These are phyloP conservation scores for Cephaloascus albidus DNA, from an alignment of 805 yeast genomes.

Conservation along the genomic window DNA sequence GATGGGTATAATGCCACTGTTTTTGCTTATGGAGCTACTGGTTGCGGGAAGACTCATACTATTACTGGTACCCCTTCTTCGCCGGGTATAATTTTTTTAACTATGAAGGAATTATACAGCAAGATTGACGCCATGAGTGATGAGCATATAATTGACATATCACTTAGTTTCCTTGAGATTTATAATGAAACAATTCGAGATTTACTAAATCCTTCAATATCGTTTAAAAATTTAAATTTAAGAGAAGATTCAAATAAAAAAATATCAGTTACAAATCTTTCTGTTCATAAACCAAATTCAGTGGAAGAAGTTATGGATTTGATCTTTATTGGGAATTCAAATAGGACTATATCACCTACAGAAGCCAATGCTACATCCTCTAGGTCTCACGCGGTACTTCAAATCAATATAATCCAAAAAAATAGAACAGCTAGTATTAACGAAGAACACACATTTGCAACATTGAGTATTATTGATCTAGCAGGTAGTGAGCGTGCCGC, in stretches of 20 bases:
- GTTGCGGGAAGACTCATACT: constrained; percentile 95
- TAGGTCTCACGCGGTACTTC: constrained; percentile 89
- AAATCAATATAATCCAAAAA: constrained; percentile 58
- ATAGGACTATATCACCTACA: constrained; percentile 80
- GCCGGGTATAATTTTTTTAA: constrained; percentile 75
- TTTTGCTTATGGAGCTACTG: constrained; percentile 96
- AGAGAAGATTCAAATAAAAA: constrained; percentile 63
- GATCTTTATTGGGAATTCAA: constrained; percentile 59
- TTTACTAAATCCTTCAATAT: constrained; percentile 49
- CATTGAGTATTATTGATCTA: constrained; percentile 78
- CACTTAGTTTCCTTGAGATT: constrained; percentile 73
- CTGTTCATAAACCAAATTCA: constrained; percentile 48
- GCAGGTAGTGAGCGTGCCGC: constrained; percentile 97
- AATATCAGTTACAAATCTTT: constrained; percentile 65
- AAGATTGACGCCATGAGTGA: constrained; percentile 49
- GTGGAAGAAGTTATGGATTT: constrained; percentile 75
- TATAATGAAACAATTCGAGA: constrained; percentile 88
- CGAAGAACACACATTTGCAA: constrained; percentile 67
- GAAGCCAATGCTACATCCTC: constrained; percentile 88
- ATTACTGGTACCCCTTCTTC: constrained; percentile 63
- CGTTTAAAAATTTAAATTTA: constrained; percentile 39
- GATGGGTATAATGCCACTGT: constrained; percentile 89
- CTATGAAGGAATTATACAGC: constrained; percentile 67
- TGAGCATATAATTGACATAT: constrained; percentile 47
- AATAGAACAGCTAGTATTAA: constrained; percentile 51